Evolutionary conservation across 345 rosid species (phyloP).

Genomic region (Rhizophora mangle): DNA sequence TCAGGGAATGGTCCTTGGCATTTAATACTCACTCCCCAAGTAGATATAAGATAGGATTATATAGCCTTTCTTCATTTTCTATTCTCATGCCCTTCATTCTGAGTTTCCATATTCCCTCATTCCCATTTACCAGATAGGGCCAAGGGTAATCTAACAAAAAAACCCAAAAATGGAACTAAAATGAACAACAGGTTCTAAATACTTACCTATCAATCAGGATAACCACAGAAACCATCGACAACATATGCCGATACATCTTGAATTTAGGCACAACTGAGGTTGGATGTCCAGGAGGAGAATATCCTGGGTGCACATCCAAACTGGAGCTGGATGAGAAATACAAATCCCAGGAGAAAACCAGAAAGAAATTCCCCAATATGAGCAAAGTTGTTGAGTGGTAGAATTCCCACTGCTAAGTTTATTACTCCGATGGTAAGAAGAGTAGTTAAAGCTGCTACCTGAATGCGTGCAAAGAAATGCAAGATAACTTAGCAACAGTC

Average conservation of each 20-base stretch:
- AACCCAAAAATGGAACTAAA: not conserved
- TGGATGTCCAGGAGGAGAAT: conserved; percentile 35
- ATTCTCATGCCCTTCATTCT: no score
- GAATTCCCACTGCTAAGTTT: conserved; percentile 85
- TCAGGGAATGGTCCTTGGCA: no score
- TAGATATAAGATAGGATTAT: no score
- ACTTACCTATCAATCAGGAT: conserved; percentile 66
- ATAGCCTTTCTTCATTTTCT: no score
- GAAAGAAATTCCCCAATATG: conserved; percentile 90
- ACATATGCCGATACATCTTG: conserved; percentile 62
- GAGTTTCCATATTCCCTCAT: not conserved
- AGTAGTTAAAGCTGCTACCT: conserved; percentile 67
- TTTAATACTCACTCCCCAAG: no score
- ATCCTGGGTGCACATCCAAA: conserved; percentile 63
- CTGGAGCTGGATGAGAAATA: conserved; percentile 85
- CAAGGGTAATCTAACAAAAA: not conserved
- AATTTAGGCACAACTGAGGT: conserved; percentile 43
- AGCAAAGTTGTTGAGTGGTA: conserved; percentile 95
- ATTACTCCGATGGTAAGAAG: conserved; percentile 61
- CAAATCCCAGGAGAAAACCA: conserved; percentile 85
- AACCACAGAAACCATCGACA: conserved; percentile 72
- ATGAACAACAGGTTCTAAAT: not conserved
- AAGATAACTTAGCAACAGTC: not conserved
- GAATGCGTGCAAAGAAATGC: not conserved
- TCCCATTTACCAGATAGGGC: not conserved